Evolutionary conservation across 345 rosid genomes (phyloP), one percentile per base, ranked within the genome.

Genomic region (Brassica nigra): DNA sequence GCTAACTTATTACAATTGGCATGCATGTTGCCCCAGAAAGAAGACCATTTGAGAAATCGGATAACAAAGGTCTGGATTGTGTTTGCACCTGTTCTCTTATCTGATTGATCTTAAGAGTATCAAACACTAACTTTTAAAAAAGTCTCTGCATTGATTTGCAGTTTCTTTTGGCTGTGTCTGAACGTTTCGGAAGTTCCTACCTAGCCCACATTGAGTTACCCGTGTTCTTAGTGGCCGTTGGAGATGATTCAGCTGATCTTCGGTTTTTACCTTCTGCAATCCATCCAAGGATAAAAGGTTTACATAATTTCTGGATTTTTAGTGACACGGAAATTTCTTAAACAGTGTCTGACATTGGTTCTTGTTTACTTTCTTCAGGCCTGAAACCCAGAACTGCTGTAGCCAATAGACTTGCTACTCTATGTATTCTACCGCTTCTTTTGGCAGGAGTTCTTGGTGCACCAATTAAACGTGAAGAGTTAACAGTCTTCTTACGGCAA

Each of bases 381-480:
- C 84, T 95, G 83, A 91, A 84, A 83, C 99, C 99, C 30, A 89
- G 88, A 85, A 88, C 92, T 81, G 86, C 87, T 71, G 87, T 91
- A 72, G 90, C 88, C 69, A 89, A 85, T 87, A 91, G 86, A 82
- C 91, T 95, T 75, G 89, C 95, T 71, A 77, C 87, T 18, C 84
- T 88, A 82, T 89, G 99, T 82, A 85, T 91, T 79, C 85, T 92
- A 80, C 99, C 99, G 30, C 92, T 92, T 78, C 90, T 95, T 55
- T 84, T 95, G 78, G 92, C 99, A 2, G 99, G 99, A 76, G 90
- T 92, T 87, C 90, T 95, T 78, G 99, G 97, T 84, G 86, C 89
- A 79, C 89, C 95, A 47, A 85, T 87, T 87, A 91, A 87, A 84
- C 88, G 68, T 11, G 91, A 90, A 49, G 85, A 88, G 44, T 80